phyloP scores from a whole-genome alignment of 2,329 filamentous ascomycete species.

The Penicillium crustosum region DNA sequence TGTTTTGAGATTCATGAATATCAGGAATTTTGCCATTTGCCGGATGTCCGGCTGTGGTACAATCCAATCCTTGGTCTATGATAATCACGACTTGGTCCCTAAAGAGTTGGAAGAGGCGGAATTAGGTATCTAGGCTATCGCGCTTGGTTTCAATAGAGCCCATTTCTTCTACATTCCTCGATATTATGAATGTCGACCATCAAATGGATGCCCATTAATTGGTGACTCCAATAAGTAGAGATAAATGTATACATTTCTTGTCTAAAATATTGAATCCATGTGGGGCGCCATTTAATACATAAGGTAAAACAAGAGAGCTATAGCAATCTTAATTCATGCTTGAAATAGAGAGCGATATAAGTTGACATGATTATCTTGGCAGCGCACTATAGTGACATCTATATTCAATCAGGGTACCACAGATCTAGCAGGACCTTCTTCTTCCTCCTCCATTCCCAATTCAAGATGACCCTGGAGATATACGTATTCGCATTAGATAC shows the following conservation, averaged over 20 bases:
- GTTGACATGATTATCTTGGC: too few relatives aligned
- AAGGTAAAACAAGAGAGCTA: background rate
- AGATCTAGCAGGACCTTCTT: too few relatives aligned
- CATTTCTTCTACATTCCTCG: background rate
- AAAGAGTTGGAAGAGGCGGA: background rate
- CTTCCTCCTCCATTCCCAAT: too few relatives aligned
- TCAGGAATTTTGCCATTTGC: conserved; percentile 20
- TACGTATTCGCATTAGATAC: too few relatives aligned
- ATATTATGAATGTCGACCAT: background rate
- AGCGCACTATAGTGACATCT: too few relatives aligned
- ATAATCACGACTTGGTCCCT: background rate
- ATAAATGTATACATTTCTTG: background rate
- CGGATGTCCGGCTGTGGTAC: conserved; percentile 11
- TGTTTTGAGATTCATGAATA: conserved; percentile 23
- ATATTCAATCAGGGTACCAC: too few relatives aligned
- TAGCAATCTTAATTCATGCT: too few relatives aligned
- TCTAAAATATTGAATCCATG: background rate
- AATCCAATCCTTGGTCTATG: background rate
- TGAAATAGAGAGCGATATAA: too few relatives aligned
- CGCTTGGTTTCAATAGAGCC: background rate
- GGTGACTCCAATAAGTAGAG: background rate
- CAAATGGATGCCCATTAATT: too few relatives aligned
- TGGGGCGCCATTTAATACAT: background rate
- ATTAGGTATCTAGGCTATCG: background rate
- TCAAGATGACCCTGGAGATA: too few relatives aligned